Evolutionary conservation across 2,329 filamentous ascomycete species (phyloP).

Genomic region (Cercospora sp.): DNA sequence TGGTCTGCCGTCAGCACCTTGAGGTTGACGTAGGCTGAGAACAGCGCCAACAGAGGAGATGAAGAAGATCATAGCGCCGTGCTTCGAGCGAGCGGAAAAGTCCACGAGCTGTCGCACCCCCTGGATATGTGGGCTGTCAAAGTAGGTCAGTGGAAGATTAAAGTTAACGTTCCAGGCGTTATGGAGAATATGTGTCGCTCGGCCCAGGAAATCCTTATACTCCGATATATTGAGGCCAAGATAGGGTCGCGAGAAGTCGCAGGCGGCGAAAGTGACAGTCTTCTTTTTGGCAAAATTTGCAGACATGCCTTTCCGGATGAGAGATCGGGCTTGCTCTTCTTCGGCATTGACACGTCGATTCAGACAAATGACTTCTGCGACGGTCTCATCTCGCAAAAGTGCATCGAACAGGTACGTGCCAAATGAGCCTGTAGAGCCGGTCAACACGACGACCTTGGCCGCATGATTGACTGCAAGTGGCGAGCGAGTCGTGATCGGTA

Average conservation of each 20-base stretch:
- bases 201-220: conserved; percentile 28
- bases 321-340: conserved; percentile 26
- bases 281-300: conserved; percentile 27
- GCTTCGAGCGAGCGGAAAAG: conserved; percentile 28
- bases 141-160: conserved; percentile 38
- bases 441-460: conserved; percentile 34
- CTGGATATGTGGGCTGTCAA: conserved; percentile 35
- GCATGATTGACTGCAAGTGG: conserved; percentile 7
- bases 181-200: conserved; percentile 38
- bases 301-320: conserved; percentile 26
- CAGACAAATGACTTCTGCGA: conserved; percentile 37
- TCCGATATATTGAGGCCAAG: conserved; percentile 30
- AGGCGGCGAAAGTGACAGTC: conserved; percentile 28
- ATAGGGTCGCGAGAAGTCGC: conserved; percentile 28
- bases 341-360: conserved; percentile 30
- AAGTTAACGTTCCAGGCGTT: conserved; percentile 44
- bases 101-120: conserved; percentile 34
- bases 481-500: conserved; percentile 22
- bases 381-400: conserved; percentile 31
- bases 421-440: conserved; percentile 41
- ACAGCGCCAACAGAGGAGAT: conserved; percentile 43
- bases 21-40: conserved; percentile 22
- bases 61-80: conserved; percentile 39
- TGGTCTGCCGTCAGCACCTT: conserved; percentile 10
- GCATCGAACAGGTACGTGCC: conserved; percentile 39